Evolutionary conservation across 495 filamentous ascomycete species (phyloP).

Genomic region (Hypoxylon lienhwacheense): DNA sequence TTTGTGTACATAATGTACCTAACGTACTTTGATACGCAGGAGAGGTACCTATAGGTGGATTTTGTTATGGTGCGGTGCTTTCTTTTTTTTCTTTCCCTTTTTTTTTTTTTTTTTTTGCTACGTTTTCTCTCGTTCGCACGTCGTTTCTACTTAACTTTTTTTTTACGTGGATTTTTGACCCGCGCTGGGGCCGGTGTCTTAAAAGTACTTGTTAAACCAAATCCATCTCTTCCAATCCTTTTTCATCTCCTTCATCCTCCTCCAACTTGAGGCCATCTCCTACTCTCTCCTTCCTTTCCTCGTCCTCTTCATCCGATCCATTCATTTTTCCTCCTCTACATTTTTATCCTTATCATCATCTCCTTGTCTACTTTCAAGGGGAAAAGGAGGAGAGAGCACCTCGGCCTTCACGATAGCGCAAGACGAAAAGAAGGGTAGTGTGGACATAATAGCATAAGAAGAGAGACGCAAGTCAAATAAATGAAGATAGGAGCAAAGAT

Average conservation of each 20-base stretch:
- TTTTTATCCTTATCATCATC: constrained; percentile 42
- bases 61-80: constrained; percentile 6
- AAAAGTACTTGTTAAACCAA: constrained; percentile 54
- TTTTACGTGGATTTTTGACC: constrained; percentile 27
- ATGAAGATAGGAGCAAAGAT: constrained; percentile 31
- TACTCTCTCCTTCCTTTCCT: constrained; percentile 55
- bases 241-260: constrained; percentile 59
- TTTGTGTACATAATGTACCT: background rate
- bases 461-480: constrained; percentile 37
- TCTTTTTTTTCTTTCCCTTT: constrained; percentile 3
- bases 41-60: constrained; percentile 1
- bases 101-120: no score
- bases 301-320: constrained; percentile 60
- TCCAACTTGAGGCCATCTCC: constrained; percentile 59
- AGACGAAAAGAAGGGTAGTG: constrained; percentile 34
- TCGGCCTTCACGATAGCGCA: constrained; percentile 33
- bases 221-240: constrained; percentile 53
- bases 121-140: constrained; percentile 4
- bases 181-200: constrained; percentile 47
- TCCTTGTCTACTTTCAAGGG: constrained; percentile 48
- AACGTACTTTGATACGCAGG: background rate
- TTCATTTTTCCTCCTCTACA: constrained; percentile 47
- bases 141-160: constrained; percentile 9
- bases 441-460: constrained; percentile 30
- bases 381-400: constrained; percentile 45